Percentiles rank a stretch among this genome's conserved stretches.
phyloP scores from a whole-genome alignment of 176 grass and related monocot species.

The Bonia amplexicaulis region DNA sequence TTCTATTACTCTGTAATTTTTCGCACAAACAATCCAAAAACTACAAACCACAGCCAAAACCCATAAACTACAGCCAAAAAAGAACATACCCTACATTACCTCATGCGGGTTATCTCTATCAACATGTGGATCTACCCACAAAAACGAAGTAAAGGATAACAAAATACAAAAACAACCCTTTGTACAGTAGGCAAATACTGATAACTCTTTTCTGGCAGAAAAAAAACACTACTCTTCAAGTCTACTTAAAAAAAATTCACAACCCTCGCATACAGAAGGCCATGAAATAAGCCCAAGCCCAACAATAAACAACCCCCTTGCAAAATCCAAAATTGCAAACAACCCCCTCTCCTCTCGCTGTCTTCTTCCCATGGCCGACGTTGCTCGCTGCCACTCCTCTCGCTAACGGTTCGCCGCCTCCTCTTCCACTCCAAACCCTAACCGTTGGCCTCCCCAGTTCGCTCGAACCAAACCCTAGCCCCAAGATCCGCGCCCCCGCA shows the following conservation, averaged over 20 bases:
- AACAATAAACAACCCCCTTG: not conserved
- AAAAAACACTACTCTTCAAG: no score
- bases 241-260: not conserved
- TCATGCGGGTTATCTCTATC: not conserved
- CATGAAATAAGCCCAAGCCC: not conserved
- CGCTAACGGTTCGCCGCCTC: not conserved
- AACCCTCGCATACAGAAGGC: not conserved
- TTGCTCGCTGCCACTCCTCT: not conserved
- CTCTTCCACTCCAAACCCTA: conserved; percentile 26
- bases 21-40: no score
- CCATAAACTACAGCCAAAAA: no score
- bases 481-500: conserved; percentile 18
- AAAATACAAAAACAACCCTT: no score
- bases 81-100: no score
- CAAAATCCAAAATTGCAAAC: not conserved
- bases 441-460: not conserved
- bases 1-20: no score
- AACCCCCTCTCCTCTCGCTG: not conserved
- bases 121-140: not conserved
- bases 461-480: not conserved
- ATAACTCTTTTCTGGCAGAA: not conserved
- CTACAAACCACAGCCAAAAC: no score
- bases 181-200: no score
- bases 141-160: not conserved
- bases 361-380: conserved; percentile 38